Evolutionary conservation across 139 green algal genomes (phyloP), one percentile per base, ranked within the genome.

Genomic region (Spirogloea muscicola): DNA sequence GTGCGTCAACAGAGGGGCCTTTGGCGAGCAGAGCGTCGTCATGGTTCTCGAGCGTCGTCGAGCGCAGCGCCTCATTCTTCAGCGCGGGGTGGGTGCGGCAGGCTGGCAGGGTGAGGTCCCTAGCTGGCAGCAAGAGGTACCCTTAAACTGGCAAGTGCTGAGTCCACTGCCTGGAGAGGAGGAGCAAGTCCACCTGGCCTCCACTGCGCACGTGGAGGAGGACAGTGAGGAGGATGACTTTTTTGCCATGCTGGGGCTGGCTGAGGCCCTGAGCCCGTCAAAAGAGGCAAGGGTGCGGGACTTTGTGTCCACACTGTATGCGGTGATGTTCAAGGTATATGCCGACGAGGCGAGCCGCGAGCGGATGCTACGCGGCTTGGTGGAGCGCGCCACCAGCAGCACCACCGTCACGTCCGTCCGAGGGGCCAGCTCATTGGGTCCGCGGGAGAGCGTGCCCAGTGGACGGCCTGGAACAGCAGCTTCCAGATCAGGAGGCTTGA

Each of bases 241-340:
- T 46, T 25, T 58, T 13, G 39, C 44, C 5, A 51, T 78, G 40
- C 51, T 82, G 49, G 62, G 43, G 41, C 67, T 69, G 40, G 73
- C 81, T 46, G 66, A 76, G 44, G 55, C 68, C 21, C 72, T 79
- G 75, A 67, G 52, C 66, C 70, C 71, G 38, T 62, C n/a, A 10
- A 36, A 75, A 38, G 55, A 80, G 36, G 33, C 46, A n/a, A 40
- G 76, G 1, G 69, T 76, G 37, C 42, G 69, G 2, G 69, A 75
- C 36, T 83, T 81, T 63, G 69, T 81, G 33, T 31, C 57, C 69
- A 81, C 41, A n/a, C 64, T 83, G 37, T 83, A 83, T 29, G 57
- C 58, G 39, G 29, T 83, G 31, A 72, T 83, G 60, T 84, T 87
- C 66, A 76, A 82, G 51, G 64, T 87, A 46, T 87, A 84, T n/a